These are phyloP conservation scores for Cornus florida DNA, from an alignment of 148 eudicot species.

Conservation along the genomic window DNA sequence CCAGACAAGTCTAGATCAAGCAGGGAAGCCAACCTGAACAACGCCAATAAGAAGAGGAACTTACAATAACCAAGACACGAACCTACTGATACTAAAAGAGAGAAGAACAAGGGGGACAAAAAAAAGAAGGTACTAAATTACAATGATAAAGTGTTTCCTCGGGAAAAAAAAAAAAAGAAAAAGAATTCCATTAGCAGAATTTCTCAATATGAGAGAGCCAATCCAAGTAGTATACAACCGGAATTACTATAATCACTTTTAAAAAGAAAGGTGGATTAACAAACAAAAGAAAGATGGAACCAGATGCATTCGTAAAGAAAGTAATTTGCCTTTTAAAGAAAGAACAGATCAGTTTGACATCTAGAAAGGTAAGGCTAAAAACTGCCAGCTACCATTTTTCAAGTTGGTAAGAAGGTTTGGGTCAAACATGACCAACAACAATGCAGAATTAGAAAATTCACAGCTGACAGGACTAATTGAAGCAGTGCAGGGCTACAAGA, in stretches of 20 bases:
- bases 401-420: background rate
- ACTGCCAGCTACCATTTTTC: background rate
- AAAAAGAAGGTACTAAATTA: background rate
- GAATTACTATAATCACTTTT: no score
- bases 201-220: no score
- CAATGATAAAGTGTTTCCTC: background rate
- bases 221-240: no score
- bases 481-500: background rate
- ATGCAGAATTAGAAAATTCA: background rate
- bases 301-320: no score
- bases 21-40: no score
- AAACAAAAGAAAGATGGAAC: no score
- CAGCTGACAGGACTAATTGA: background rate
- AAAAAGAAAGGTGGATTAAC: no score
- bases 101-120: no score
- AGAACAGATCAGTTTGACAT: background rate
- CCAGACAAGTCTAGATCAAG: background rate
- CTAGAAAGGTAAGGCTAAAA: background rate
- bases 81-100: background rate
- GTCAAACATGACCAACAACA: background rate
- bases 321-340: no score
- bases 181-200: no score
- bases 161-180: no score
- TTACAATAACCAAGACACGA: background rate
- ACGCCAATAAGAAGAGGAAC: background rate